Conservation (phyloP, 177 flowering plant genomes). For the Vitis hybrid region DNA sequence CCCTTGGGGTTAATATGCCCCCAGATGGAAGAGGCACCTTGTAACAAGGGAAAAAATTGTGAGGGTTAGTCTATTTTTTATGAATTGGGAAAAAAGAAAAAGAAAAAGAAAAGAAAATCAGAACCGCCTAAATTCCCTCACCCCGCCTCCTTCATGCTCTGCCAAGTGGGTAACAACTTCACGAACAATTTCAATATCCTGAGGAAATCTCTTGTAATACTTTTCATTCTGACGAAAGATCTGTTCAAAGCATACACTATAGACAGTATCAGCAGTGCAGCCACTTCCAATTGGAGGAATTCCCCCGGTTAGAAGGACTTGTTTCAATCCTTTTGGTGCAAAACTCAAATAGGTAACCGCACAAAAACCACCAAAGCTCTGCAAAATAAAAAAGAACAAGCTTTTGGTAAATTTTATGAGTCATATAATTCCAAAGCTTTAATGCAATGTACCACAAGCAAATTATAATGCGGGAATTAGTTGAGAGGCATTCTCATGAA, state of each 20-base stretch:
- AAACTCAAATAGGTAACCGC: slow-evolving; percentile 95
- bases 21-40: slow-evolving; percentile 96
- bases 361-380: slow-evolving; percentile 99
- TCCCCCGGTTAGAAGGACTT: slow-evolving; percentile 93
- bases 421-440: not conserved
- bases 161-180: slow-evolving; percentile 77
- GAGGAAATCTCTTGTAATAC: slow-evolving; percentile 91
- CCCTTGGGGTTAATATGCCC: slow-evolving; percentile 82
- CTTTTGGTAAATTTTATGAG: not conserved
- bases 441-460: not conserved
- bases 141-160: slow-evolving; percentile 85
- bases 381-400: slow-evolving; percentile 19
- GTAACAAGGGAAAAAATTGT: slow-evolving; percentile 6
- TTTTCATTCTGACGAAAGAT: slow-evolving; percentile 73
- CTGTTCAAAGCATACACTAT: slow-evolving; percentile 62
- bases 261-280: slow-evolving; percentile 79
- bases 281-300: slow-evolving; percentile 77
- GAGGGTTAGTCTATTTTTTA: not conserved
- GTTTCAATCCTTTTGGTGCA: slow-evolving; percentile 86
- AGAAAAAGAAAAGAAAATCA: not conserved
- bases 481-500: not conserved
- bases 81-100: not conserved
- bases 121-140: slow-evolving; percentile 26
- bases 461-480: no score
- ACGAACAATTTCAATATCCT: slow-evolving; percentile 71